phyloP scores from a whole-genome alignment of 306 rosid genomes.

The Malus asiatica region DNA sequence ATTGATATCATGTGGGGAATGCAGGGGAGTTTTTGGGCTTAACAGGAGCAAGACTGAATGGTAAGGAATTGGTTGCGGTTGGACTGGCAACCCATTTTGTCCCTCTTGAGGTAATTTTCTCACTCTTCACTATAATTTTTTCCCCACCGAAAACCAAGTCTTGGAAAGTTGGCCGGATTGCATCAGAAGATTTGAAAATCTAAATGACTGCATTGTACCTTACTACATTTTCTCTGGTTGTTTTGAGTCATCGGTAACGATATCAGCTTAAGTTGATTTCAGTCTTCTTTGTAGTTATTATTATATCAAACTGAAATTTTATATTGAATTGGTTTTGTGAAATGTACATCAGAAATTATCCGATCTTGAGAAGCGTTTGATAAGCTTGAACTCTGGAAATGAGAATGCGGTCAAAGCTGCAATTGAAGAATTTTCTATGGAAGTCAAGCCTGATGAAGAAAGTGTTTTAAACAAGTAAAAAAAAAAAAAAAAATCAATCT shows the following conservation, averaged over 20 bases:
- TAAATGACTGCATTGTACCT: neutral
- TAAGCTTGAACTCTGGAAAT: conserved; percentile 65
- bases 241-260: too few species aligned
- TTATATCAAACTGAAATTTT: neutral
- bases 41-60: conserved; percentile 68
- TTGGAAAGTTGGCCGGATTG: neutral
- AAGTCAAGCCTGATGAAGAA: conserved; percentile 51
- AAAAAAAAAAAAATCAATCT: too few species aligned
- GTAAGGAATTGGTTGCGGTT: conserved; percentile 71
- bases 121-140: neutral
- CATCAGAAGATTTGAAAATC: neutral
- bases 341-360: conserved; percentile 46
- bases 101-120: conserved; percentile 60
- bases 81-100: conserved; percentile 92
- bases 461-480: conserved; percentile 68
- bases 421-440: conserved; percentile 68
- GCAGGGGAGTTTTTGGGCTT: conserved; percentile 85
- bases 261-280: too few species aligned
- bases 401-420: conserved; percentile 63
- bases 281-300: too few species aligned
- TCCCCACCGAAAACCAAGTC: neutral
- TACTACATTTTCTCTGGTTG: too few species aligned
- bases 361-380: conserved; percentile 69
- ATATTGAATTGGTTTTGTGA: conserved; percentile 4
- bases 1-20: conserved; percentile 7